phyloP scores from a whole-genome alignment of 2,329 filamentous ascomycete species.

The Westerdykella ornata region DNA sequence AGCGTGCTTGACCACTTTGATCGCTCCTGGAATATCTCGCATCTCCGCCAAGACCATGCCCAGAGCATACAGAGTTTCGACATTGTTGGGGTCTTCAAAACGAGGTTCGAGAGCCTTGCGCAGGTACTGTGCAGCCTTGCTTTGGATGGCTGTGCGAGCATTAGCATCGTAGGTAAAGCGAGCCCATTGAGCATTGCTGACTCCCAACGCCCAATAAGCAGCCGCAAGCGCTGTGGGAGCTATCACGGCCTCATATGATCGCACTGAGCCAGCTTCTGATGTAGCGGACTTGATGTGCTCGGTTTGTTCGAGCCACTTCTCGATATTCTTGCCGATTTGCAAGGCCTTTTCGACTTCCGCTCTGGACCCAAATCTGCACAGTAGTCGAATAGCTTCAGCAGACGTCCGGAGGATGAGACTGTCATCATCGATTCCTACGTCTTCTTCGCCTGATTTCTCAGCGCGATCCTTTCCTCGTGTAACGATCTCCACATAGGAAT shows the following conservation, averaged over 20 bases:
- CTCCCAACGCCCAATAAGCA: constrained; percentile 77
- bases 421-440: constrained; percentile 70
- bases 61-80: constrained; percentile 73
- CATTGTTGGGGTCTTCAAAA: constrained; percentile 58
- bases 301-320: constrained; percentile 63
- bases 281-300: constrained; percentile 20
- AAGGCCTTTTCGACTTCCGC: constrained; percentile 73
- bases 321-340: constrained; percentile 62
- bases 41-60: constrained; percentile 83
- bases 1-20: constrained; percentile 73
- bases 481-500: constrained; percentile 86
- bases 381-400: constrained; percentile 68
- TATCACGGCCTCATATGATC: constrained; percentile 41
- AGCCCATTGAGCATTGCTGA: constrained; percentile 83
- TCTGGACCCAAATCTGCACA: constrained; percentile 73
- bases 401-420: constrained; percentile 69
- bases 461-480: constrained; percentile 77
- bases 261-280: constrained; percentile 21
- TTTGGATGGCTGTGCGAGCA: constrained; percentile 64
- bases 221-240: constrained; percentile 53
- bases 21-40: constrained; percentile 69
- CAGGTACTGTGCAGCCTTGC: constrained; percentile 68
- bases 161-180: constrained; percentile 70
- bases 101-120: constrained; percentile 65
- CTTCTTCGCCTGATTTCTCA: constrained; percentile 63